Base-by-base conservation (phyloP, 345 rosid genomes). In the Sisymbrium irio region DNA sequence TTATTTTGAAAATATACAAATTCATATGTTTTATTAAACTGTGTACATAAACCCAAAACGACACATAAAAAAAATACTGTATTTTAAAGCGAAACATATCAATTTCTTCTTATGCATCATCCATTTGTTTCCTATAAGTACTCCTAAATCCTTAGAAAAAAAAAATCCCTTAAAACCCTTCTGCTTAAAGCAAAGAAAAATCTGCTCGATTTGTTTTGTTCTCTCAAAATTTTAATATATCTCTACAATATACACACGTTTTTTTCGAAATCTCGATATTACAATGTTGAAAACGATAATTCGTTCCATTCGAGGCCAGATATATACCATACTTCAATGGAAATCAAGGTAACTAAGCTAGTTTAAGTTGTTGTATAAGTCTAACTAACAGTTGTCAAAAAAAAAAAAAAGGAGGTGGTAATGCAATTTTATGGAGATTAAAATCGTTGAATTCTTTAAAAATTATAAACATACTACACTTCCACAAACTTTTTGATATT, bases 311-410 rank as follows among this genome's bases (percentile, higher is more conserved):
- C 4, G 13, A 46, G 73, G 11, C 9, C 62, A 67, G 37, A 15
- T 67, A 60, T 67, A 75, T 67, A 67, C 67, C 55, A 74, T 74
- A 1, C 67, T 74, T 67, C 68, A 41, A 12, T 2, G 22, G 37
- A 67, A 75, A 50, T 60, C 73, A 67, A 74, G 78, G 78, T 74
- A 74, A 58, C 12, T 46, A 47, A 47, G 54, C 54, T 20, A 74
- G 54, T 33, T 22, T 50, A 66, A 59, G 28, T 44, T 54, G 69
- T 18, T 36, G 32, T 51, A 22, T 51, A 12, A 11, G 33, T 51
- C 35, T 55, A 55, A 3, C 35, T 55, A 55, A 3, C n/a, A 28
- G 35, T 54, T 54, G 33, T 28, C 5, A 6, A n/a, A 27, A 28
- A 12, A 28, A 25, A 54, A 54, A 14, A 25, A 54, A 14, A 25